Base-by-base conservation (phyloP, 2,329 filamentous ascomycete species). In the Graphium sp. region DNA sequence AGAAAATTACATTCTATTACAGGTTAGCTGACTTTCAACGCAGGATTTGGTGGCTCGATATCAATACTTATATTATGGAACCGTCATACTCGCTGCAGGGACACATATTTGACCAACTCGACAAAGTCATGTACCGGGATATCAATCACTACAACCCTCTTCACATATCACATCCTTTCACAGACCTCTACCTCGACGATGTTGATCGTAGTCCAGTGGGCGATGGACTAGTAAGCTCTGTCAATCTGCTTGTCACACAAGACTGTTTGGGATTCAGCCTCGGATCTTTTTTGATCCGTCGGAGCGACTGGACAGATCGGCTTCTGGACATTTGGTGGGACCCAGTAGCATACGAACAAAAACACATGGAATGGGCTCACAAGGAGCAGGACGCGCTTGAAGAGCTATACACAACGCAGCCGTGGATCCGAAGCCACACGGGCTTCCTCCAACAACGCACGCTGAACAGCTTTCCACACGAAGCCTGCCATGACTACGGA, bases 31-130 rank as follows among this genome's bases (percentile, higher is more conserved):
- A 13, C 10, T 12, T 6, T n/a, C n/a, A n/a, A n/a, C n/a, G n/a
- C 46, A 93, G 85, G 85, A 89, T 98, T 45, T 98, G 89, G 89
- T 98, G 89, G 87, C 64, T 98, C 33, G 89, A 98, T 50, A 69
- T 95, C 22, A 92, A 93, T 56, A 98, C 89, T 4, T 91, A 87
- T 54, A 76, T 98, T 50, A 98, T 98, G 89, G 89, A 98, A 48
- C 83, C 84, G 4, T 75, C 72, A 13, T 82, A 84, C 51, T 93
- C 87, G 7, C 65, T 98, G 13, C 85, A 95, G 48, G 63, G 66
- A 24, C 87, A 98, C 51, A 71, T 98, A 41, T 94, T 98, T 62
- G 72, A 85, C 50, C 54, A 80, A 35, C 66, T 98, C 26, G 60
- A 64, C 29, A 60, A 68, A 26, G 66, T 77, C 40, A 74, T 80